Percentiles rank a stretch among this genome's conserved stretches.
Evolutionary conservation across 2,329 filamentous ascomycete species (phyloP).

Genomic region (Neofusicoccum umdonicola): DNA sequence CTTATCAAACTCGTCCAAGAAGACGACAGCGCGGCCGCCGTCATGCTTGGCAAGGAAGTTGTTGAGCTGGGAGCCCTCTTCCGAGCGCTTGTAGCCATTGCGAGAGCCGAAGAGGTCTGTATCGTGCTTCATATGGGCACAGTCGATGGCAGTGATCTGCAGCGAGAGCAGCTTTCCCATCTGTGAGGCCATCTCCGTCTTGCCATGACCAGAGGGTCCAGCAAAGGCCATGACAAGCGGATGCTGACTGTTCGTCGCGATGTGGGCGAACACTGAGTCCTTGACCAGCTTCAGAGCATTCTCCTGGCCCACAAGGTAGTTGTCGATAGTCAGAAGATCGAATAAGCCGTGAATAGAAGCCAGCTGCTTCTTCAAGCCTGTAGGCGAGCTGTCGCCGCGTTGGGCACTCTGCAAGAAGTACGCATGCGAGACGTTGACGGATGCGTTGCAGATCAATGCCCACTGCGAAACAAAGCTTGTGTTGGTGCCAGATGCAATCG

Average conservation of each 20-base stretch:
- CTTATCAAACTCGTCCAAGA: constrained; percentile 55
- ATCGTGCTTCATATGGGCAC: constrained; percentile 37
- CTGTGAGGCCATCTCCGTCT: constrained; percentile 47
- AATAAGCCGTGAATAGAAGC: constrained; percentile 10
- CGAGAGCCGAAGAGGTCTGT: constrained; percentile 46
- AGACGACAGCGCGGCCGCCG: constrained; percentile 43
- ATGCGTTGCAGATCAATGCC: not conserved
- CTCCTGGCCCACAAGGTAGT: constrained; percentile 38
- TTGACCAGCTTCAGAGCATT: constrained; percentile 27
- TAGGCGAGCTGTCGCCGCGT: not conserved
- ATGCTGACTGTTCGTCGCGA: constrained; percentile 27
- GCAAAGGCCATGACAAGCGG: constrained; percentile 42
- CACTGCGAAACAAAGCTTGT: too few relatives aligned
- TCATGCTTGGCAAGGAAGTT: constrained; percentile 45
- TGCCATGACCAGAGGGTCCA: constrained; percentile 50
- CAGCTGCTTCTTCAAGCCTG: not conserved
- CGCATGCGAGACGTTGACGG: not conserved
- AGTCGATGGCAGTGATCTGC: constrained; percentile 41
- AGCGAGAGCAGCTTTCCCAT: constrained; percentile 43
- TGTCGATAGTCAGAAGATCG: constrained; percentile 31
- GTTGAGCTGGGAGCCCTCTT: constrained; percentile 45
- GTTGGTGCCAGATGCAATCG: not conserved
- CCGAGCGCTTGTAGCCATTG: constrained; percentile 32
- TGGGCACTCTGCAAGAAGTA: constrained; percentile 2
- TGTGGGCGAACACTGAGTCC: constrained; percentile 30